Conservation (phyloP, 495 filamentous ascomycete genomes). For the Penicillium cosmopolitanum region DNA sequence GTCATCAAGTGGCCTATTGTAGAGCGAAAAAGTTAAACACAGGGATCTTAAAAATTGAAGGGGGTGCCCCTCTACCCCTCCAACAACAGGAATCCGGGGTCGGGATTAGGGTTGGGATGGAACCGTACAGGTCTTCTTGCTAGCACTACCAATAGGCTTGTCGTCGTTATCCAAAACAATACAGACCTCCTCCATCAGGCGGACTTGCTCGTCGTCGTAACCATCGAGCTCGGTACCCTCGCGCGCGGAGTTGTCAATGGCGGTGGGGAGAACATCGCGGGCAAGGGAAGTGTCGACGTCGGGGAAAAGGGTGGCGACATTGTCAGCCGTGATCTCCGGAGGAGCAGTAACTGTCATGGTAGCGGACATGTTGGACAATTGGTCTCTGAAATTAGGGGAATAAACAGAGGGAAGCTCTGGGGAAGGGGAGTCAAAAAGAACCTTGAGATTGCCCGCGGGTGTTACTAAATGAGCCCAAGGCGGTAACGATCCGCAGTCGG, state of each 20-base stretch:
- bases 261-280: conserved; percentile 58
- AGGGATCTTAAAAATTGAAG: background rate
- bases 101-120: background rate
- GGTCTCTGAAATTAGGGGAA: background rate
- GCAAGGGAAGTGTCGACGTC: conserved; percentile 90
- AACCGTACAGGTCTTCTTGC: conserved; percentile 93
- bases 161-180: conserved; percentile 95
- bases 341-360: conserved; percentile 47
- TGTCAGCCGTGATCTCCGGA: conserved; percentile 74
- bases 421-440: background rate
- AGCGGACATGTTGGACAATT: conserved; percentile 48
- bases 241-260: conserved; percentile 32
- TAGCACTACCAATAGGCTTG: conserved; percentile 90
- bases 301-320: conserved; percentile 86
- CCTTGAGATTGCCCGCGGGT: conserved; percentile 10
- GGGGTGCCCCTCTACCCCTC: conserved; percentile 14
- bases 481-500: conserved; percentile 27
- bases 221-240: conserved; percentile 63
- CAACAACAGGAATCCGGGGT: conserved; percentile 7
- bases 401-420: background rate
- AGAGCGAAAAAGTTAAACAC: background rate
- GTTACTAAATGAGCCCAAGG: conserved; percentile 4
- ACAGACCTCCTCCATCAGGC: conserved; percentile 98
- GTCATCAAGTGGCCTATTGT: conserved; percentile 90
- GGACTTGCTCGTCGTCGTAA: conserved; percentile 96